Evolutionary conservation across 805 yeast species (phyloP), one percentile per base, ranked within the genome.

Genomic region (Kodamaea neixiangensis): DNA sequence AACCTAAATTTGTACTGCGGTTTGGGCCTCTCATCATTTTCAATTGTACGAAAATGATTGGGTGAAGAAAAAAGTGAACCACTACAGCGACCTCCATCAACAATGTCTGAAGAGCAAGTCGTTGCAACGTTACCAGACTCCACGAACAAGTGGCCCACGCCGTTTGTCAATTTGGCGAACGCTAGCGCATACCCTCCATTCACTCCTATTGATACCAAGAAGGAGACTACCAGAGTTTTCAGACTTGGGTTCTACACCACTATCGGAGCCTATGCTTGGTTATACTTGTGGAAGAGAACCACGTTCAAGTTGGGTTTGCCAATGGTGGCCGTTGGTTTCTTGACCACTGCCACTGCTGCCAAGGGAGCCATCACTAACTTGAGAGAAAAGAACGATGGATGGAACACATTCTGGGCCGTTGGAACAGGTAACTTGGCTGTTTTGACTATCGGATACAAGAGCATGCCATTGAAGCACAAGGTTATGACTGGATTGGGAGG

Each of bases 361-460:
- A 71, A 66, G 59, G 75, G 76, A 22, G 72, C 80, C 19, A 55
- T 80, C 31, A 75, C 86, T 55, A 85, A 86, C 65, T 66, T 86
- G 58, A 75, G 88, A 61, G 83, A 81, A 64, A 77, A 74, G 62
- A 82, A 81, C 59, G 87, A 85, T 60, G 83, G 83, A 13, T 69
- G 80, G 71, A 85, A 84, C 65, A 77, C 81, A 15, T 77, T 82
- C 60, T 83, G 88, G 87, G 80, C 81, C 15, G 87, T 83, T 52
- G 78, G 79, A 40, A 64, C 78, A 39, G 77, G 75, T 52, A 80
- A 78, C 61, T 64, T 77, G 58, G 71, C 72, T 18, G 69, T 71
- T 50, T 69, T 82, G 58, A 73, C 78, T 52, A 72, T 69, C 46
- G 75, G 76, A 3, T 71, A 73, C 62, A 69, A 65, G 63, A 63